These are phyloP conservation scores for Penicillium argentinense DNA, from an alignment of 495 filamentous ascomycete genomes.

Conservation along the genomic window DNA sequence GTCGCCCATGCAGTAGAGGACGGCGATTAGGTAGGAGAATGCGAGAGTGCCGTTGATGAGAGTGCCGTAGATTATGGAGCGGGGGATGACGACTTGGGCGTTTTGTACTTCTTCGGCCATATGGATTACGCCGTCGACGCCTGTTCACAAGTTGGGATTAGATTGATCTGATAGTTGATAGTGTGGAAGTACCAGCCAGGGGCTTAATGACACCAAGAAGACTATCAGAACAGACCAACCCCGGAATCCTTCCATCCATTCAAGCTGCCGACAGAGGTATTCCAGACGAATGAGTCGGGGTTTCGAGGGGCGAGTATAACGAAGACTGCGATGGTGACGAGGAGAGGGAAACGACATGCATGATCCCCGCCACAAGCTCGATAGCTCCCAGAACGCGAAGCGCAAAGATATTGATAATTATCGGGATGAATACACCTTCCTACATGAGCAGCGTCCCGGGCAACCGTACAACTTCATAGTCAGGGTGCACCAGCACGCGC, in stretches of 20 bases:
- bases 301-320: constrained; percentile 45
- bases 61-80: constrained; percentile 40
- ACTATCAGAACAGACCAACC: constrained; percentile 41
- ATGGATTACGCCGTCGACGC: constrained; percentile 36
- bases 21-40: constrained; percentile 39
- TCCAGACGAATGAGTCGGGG: constrained; percentile 44
- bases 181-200: constrained; percentile 22
- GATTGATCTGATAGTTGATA: neutral
- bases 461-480: constrained; percentile 43
- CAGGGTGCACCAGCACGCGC: constrained; percentile 41
- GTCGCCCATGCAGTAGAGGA: constrained; percentile 45
- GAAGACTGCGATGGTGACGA: constrained; percentile 44
- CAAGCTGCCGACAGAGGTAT: constrained; percentile 41
- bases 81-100: constrained; percentile 37
- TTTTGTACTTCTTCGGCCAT: constrained; percentile 49
- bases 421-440: constrained; percentile 38
- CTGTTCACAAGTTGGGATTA: constrained; percentile 14
- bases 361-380: constrained; percentile 46
- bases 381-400: constrained; percentile 45
- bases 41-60: constrained; percentile 43
- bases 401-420: constrained; percentile 45
- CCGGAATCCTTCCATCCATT: constrained; percentile 45
- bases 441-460: constrained; percentile 52
- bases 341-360: constrained; percentile 52
- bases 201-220: constrained; percentile 34